Conservation (phyloP, 768 basidiomycete genomes). For the Coprinopsis sp. region DNA sequence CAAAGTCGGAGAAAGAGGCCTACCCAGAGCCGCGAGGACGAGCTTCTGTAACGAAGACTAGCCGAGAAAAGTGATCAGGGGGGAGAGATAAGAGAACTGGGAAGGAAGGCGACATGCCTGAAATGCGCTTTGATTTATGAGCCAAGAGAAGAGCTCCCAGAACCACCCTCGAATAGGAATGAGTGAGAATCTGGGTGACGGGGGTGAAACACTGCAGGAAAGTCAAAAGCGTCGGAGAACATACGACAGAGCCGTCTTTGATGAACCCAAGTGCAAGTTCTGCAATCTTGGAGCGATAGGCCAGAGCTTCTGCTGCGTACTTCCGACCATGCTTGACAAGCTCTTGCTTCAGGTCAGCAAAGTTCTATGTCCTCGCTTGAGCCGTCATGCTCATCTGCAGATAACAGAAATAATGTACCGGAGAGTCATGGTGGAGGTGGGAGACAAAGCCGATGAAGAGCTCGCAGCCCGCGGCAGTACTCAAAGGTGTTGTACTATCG, state of each 20-base stretch:
- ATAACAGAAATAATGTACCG: slow-evolving; percentile 44
- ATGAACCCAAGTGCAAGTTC: slow-evolving; percentile 87
- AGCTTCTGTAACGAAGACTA: slow-evolving; percentile 95
- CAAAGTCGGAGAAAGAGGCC: slow-evolving; percentile 29
- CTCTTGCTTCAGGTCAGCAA: slow-evolving; percentile 77
- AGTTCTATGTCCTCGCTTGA: slow-evolving; percentile 49
- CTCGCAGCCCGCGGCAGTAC: slow-evolving; percentile 84
- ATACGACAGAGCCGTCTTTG: slow-evolving; percentile 87
- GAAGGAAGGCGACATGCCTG: slow-evolving; percentile 36
- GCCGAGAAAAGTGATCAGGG: slow-evolving; percentile 15
- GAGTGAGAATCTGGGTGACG: slow-evolving; percentile 81
- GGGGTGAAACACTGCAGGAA: slow-evolving; percentile 6
- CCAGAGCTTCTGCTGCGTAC: slow-evolving; percentile 74
- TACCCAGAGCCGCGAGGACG: slow-evolving; percentile 86
- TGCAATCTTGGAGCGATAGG: slow-evolving; percentile 88
- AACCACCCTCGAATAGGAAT: slow-evolving; percentile 95
- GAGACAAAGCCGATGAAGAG: slow-evolving; percentile 90
- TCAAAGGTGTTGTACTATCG: slow-evolving; percentile 72
- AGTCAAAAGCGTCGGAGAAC: slow-evolving; percentile 16
- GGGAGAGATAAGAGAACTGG: slow-evolving; percentile 13
- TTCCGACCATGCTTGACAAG: slow-evolving; percentile 76
- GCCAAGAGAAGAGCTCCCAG: slow-evolving; percentile 89
- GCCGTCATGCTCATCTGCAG: slow-evolving; percentile 2
- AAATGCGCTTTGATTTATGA: slow-evolving; percentile 87
- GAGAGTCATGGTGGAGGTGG: slow-evolving; percentile 74